Percentiles rank a stretch among this genome's conserved stretches.
These are phyloP conservation scores for Neonectria ditissima DNA, from an alignment of 2,329 filamentous ascomycete genomes.

Conservation along the genomic window DNA sequence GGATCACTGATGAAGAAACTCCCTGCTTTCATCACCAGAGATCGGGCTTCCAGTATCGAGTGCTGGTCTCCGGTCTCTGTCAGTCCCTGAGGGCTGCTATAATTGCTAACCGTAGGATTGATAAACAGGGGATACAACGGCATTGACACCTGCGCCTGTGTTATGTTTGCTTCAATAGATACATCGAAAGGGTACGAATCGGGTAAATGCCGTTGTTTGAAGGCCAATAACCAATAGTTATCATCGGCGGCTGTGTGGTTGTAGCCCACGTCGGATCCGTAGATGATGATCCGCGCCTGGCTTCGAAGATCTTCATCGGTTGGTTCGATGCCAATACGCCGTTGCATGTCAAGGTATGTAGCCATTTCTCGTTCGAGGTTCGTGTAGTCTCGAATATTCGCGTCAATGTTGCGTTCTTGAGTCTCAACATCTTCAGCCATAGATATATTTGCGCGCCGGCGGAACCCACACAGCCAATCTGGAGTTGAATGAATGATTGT, in stretches of 20 bases:
- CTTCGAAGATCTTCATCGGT: conserved; percentile 31
- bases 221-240: conserved; percentile 32
- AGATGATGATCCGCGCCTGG: conserved; percentile 32
- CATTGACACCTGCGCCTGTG: not conserved
- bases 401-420: not conserved
- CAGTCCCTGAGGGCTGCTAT: not conserved
- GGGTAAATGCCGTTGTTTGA: conserved; percentile 35
- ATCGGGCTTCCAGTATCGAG: conserved; percentile 20
- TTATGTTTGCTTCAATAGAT: not conserved
- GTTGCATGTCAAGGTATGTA: conserved; percentile 24
- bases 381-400: conserved; percentile 32
- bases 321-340: conserved; percentile 30
- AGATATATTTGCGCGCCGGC: conserved; percentile 13
- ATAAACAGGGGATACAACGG: not conserved
- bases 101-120: not conserved
- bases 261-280: conserved; percentile 19
- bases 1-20: conserved; percentile 31
- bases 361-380: conserved; percentile 29
- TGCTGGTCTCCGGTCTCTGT: not conserved
- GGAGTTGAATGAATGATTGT: conserved; percentile 28
- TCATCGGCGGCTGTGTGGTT: conserved; percentile 33
- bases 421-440: not conserved
- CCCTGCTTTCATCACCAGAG: conserved; percentile 24
- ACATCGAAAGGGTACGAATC: not conserved
- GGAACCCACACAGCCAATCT: conserved; percentile 31